Base-by-base conservation (phyloP, 495 filamentous ascomycete genomes). In the Penicillium cataractarum region DNA sequence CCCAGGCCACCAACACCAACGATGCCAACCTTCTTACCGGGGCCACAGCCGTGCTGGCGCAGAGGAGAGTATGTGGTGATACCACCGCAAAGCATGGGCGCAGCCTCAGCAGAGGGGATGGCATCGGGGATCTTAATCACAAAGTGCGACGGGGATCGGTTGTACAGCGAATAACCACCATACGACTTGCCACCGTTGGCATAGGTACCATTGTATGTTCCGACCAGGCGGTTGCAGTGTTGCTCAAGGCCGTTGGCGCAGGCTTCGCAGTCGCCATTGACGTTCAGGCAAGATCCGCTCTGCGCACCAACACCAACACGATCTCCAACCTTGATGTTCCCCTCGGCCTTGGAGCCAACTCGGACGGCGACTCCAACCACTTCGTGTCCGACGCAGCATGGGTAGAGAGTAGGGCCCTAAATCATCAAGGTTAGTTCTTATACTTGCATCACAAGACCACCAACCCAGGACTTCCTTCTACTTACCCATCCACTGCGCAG, bases 301-400 rank as follows among this genome's bases (percentile, higher is more conserved):
- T 97, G 92, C 2, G 93, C 92, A 54, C 93, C 93, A 12, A 97
- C 90, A 55, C 93, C 93, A 26, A 95, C 90, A 35, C 92, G 86
- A 72, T 97, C 93, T 13, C 93, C 93, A 53, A 93, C 75, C 64
- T 91, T 89, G 76, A 96, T 81, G 37, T 82, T 73, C 4, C 66
- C 66, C 24, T 71, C 79, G 53, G 83, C 89, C 50, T 90, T 81
- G 55, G 78, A 81, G 27, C 92, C 93, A 21, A 94, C 88, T 17
- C 87, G 87, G 27, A 93, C 87, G 7, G 85, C 91, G 5, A 74
- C 84, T 37, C 93, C 93, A 42, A 93, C 87, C 29, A 97, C 89
- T 70, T 97, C 93, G 75, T 95, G 92, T 40, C 91, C 92, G 33
- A 93, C 91, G 67, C 85, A 86, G 76, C 83, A 86, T n/a, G 91